Percentiles rank a stretch among this genome's conserved stretches.
phyloP scores from a whole-genome alignment of 192 early-diverging fungal genomes.

The Dissophora ornata region DNA sequence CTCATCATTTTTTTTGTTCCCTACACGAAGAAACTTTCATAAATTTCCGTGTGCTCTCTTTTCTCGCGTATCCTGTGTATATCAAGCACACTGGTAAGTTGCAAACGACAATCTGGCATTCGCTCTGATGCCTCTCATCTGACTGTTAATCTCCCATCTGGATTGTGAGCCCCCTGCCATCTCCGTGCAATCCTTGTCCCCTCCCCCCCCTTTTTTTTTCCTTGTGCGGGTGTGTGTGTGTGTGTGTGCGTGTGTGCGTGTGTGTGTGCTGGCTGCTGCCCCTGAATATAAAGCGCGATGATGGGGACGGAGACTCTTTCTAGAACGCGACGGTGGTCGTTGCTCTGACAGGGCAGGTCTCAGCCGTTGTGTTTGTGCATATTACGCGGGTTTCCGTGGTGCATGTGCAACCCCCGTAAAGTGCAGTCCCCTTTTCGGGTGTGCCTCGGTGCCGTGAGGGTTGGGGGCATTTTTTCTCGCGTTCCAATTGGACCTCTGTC shows the following conservation, averaged over 20 bases:
- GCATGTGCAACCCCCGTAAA: too few relatives aligned
- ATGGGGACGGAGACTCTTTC: too few relatives aligned
- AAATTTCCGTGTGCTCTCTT: not conserved
- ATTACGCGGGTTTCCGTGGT: too few relatives aligned
- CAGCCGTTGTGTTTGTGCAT: not conserved
- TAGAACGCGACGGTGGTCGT: too few relatives aligned
- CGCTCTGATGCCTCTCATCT: not conserved
- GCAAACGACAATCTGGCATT: not conserved
- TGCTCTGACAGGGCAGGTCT: slow-evolving; percentile 10
- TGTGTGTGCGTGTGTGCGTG: too few relatives aligned
- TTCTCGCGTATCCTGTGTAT: not conserved
- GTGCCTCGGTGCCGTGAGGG: too few relatives aligned
- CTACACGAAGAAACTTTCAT: not conserved
- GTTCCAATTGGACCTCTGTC: slow-evolving; percentile 7
- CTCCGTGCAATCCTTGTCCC: not conserved
- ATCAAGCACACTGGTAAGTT: slow-evolving; percentile 13
- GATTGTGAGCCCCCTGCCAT: slow-evolving; percentile 9
- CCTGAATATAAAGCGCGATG: too few relatives aligned
- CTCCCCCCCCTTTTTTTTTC: not conserved
- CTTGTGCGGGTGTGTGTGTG: too few relatives aligned
- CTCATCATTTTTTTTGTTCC: not conserved
- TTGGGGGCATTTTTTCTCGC: too few relatives aligned
- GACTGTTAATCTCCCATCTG: too few relatives aligned
- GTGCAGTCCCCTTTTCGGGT: too few relatives aligned
- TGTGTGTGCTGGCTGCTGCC: too few relatives aligned